Evolutionary conservation across 1,284 basidiomycete genomes (phyloP), one percentile per base, ranked within the genome.

Genomic region (Paramarasmius palmivorus): DNA sequence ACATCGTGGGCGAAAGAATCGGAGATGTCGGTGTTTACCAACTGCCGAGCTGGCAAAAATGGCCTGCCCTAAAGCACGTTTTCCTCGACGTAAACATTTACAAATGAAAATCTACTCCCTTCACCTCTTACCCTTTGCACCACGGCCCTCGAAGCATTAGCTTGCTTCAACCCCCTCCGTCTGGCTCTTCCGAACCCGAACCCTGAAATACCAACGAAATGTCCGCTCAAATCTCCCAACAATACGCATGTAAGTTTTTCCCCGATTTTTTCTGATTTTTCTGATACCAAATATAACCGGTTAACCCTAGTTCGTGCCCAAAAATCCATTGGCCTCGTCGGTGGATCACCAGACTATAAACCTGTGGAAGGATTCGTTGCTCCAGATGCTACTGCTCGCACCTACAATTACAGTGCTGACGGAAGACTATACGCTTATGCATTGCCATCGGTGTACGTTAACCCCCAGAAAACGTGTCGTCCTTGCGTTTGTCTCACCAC

Each of bases 391-490:
- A 75, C 83, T 57, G 87, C 89, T 42, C 82, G 91, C 62, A 87
- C 84, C 53, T 91, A 87, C 70, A 81, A 83, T 63, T 98, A 98
- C 74, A 95, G 92, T 65, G 78, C 81, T 50, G 90, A 98, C 67
- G 96, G 96, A 62, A 81, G 90, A 66, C 80, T 92, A 60, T 91
- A 90, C 64, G 94, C 93, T 41, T 93, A 93, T 70, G 88, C 88
- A 50, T 77, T 93, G 62, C 84, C 91, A 29, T 78, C 78, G 54
- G 75, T 77, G 88, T 93, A 59, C 65, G 88, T 81, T 47, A 32
- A 17, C 12, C 39, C 42, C 22, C 15, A 17, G 58, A 29, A 59
- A 54, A 62, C 53, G 49, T 62, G 57, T 52, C 35, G 17, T 38
- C 52, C 52, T n/a, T 36, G 25, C 12, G 32, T 41, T 47, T 57